Evolutionary conservation across 140 eudicot genomes (phyloP), one percentile per base, ranked within the genome.

Genomic region (Ambrosia hybrid): DNA sequence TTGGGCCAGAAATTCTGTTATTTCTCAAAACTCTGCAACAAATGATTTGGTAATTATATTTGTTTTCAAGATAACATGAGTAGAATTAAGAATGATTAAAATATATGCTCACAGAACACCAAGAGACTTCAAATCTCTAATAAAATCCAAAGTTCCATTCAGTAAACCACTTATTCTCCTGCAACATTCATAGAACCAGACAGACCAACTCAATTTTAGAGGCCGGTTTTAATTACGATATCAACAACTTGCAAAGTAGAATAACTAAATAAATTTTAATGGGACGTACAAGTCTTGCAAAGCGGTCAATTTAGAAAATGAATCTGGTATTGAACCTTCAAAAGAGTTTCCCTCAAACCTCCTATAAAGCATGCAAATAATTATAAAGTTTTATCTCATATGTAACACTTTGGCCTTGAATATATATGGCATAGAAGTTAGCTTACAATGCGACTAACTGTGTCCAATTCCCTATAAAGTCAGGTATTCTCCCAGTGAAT

Each of bases 101-200:
- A 60, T 1, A 64, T 61, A 5, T 60, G 4, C 98, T 89, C 77
- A 92, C 98, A 92, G 67, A 45, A 13, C 13, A 8, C 17, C 21
- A 3, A 92, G 68, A 68, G 85, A 83, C 74, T 61, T 82, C 88
- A 92, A 37, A 26, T 81, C 62, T 12, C 30, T 59, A 12, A 92
- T 70, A 80, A 92, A 92, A 10, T 85, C 93, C 56, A 92, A 79
- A 12, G 98, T 87, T 71, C 90, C 83, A 76, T 82, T 87, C 12
- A 83, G 82, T 72, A 92, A 70, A 79, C 89, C 96, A 66, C 87
- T 87, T 76, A 89, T 89, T 76, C 92, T 85, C 92, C 98, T 92
- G 78, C 7, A 55, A 57, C 64, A 48, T 46, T 38, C 41, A 69
- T 53, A 74, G 33, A 30, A 63, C 5, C 2, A 26, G 0, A 36